These are phyloP conservation scores for Carallia pectinifolia DNA, from an alignment of 345 rosid species.

Conservation along the genomic window DNA sequence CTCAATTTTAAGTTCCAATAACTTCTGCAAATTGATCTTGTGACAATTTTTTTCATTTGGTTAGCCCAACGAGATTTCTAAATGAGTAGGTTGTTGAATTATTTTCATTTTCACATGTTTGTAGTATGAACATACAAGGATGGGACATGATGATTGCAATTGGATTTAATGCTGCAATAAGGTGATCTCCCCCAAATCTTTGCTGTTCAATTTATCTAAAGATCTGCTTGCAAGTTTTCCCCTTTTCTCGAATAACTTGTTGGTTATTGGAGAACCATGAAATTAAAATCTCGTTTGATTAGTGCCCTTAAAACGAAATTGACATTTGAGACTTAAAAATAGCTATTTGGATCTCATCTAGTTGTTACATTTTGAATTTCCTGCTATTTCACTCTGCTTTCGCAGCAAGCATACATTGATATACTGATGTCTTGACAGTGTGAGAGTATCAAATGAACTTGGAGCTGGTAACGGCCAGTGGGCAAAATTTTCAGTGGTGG, in stretches of 20 bases:
- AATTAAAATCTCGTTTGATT: no score
- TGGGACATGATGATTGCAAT: constrained; percentile 91
- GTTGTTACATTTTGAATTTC: no score
- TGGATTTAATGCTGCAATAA: constrained; percentile 90
- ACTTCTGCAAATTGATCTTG: no score
- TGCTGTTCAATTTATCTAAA: not conserved
- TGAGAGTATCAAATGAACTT: constrained; percentile 89
- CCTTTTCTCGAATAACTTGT: no score
- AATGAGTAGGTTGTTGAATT: not conserved
- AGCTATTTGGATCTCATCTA: no score
- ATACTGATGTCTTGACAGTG: constrained; percentile 36
- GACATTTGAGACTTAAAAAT: no score
- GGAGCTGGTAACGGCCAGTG: constrained; percentile 66
- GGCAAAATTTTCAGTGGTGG: constrained; percentile 68
- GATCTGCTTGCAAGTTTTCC: not conserved
- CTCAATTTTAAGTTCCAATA: no score
- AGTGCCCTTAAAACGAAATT: no score
- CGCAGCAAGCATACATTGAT: not conserved
- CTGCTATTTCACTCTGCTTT: no score
- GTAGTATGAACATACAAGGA: constrained; percentile 88
- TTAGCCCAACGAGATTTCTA: no score
- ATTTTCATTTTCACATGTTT: constrained; percentile 1
- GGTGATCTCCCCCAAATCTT: constrained; percentile 36
- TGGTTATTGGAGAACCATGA: not conserved
- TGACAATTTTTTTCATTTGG: no score